Percentiles rank a stretch among this genome's conserved stretches.
Evolutionary conservation across 1,284 basidiomycete genomes (phyloP).

Genomic region (Rhodotorula glutinis): DNA sequence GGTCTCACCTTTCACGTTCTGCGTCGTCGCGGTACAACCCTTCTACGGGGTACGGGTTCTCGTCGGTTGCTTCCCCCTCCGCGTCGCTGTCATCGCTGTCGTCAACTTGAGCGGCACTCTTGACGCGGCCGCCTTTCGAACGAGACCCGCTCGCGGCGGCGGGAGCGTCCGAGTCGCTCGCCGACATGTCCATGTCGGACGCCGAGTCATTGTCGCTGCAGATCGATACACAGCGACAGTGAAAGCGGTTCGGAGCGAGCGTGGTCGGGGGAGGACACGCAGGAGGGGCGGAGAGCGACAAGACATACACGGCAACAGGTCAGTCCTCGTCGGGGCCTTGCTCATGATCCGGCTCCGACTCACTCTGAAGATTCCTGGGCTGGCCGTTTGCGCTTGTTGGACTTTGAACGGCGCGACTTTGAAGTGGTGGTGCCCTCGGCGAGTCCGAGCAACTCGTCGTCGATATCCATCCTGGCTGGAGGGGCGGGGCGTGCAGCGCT

Average conservation of each 20-base stretch:
- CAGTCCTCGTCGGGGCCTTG: no score
- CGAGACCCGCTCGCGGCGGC: slow-evolving; percentile 10
- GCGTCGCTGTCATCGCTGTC: slow-evolving; percentile 22
- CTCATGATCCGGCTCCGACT: no score
- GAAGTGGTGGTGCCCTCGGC: slow-evolving; percentile 47
- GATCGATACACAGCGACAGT: not conserved
- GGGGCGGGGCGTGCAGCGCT: no score
- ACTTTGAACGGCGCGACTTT: slow-evolving; percentile 44
- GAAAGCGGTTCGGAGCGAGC: slow-evolving; percentile 1
- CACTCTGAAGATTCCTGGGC: slow-evolving; percentile 19
- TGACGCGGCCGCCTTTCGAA: slow-evolving; percentile 4
- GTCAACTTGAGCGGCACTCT: slow-evolving; percentile 15
- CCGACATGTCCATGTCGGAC: slow-evolving; percentile 42
- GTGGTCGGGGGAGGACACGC: no score
- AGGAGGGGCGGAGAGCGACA: no score
- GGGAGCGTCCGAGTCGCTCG: slow-evolving; percentile 43
- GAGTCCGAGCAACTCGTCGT: slow-evolving; percentile 50
- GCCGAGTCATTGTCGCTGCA: slow-evolving; percentile 39
- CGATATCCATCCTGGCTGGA: slow-evolving; percentile 47
- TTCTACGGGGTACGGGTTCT: slow-evolving; percentile 68
- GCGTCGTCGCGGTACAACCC: slow-evolving; percentile 80
- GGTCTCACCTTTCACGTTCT: slow-evolving; percentile 52
- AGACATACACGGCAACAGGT: no score
- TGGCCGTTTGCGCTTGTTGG: slow-evolving; percentile 20
- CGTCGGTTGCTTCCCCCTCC: slow-evolving; percentile 7